Evolutionary conservation across 2,329 filamentous ascomycete genomes (phyloP).

Genomic region (Reticulascus tulasneorum): DNA sequence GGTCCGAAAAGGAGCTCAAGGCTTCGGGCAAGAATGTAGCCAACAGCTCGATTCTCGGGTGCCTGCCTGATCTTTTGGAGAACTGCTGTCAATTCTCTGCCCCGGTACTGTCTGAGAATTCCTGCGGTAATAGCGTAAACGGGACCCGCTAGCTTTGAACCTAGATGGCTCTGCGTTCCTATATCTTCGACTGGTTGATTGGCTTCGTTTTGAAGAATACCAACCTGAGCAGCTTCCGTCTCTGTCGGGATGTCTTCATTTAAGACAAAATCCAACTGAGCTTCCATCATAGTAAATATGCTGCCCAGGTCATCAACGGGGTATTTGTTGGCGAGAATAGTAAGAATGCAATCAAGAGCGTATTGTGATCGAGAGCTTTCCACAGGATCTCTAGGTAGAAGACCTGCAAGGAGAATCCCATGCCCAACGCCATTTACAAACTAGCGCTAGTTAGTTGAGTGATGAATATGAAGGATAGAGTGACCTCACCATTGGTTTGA

Average conservation of each 20-base stretch:
- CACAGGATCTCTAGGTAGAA: slow-evolving; percentile 14
- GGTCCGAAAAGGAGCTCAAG: slow-evolving; percentile 39
- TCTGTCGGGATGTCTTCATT: slow-evolving; percentile 4
- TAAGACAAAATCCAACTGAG: slow-evolving; percentile 15
- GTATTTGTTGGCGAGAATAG: slow-evolving; percentile 42
- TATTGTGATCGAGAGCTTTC: slow-evolving; percentile 17
- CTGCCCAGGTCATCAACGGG: slow-evolving; percentile 27
- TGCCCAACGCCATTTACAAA: slow-evolving; percentile 32
- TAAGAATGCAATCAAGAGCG: slow-evolving; percentile 30
- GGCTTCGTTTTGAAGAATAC: slow-evolving; percentile 7
- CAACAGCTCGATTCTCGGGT: slow-evolving; percentile 27
- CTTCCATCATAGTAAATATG: slow-evolving; percentile 16
- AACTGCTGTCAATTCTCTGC: slow-evolving; percentile 31
- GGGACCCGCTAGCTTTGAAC: slow-evolving; percentile 9
- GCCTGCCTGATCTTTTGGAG: slow-evolving; percentile 19
- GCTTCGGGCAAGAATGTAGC: slow-evolving; percentile 35
- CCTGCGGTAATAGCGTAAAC: slow-evolving; percentile 33
- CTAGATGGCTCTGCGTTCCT: not conserved
- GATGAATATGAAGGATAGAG: not conserved
- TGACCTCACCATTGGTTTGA: slow-evolving; percentile 29
- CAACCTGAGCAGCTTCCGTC: slow-evolving; percentile 3
- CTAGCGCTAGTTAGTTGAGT: slow-evolving; percentile 20
- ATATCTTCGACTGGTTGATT: too few species aligned
- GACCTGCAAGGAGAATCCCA: slow-evolving; percentile 17
- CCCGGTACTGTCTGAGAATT: slow-evolving; percentile 32